Base-by-base conservation (phyloP, 345 rosid species). In the Raphanus raphanistrum region DNA sequence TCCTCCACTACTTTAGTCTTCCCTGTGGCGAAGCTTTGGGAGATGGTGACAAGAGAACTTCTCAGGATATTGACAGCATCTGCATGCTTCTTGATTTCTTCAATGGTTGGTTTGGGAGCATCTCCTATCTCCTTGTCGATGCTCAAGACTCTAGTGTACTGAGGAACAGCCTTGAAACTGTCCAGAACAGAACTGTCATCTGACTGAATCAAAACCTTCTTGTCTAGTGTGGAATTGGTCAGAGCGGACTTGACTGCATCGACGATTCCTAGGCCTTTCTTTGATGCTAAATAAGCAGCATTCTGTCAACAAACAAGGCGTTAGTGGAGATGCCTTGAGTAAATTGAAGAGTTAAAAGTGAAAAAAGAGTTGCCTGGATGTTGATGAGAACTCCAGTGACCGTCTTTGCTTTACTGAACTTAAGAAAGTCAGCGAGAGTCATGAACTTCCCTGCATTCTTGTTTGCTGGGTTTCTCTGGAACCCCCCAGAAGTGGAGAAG, bases 261-360 rank as follows among this genome's bases (percentile, higher is more conserved):
- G 57, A 94, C 85, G 5, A 92, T 55, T 78, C 83, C 92, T 5
- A 90, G 84, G 21, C 96, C 94, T 79, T 85, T 87, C 77, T 92
- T 86, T 12, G 96, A 84, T 33, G 97, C 97, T 26, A 94, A 84
- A 83, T 87, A 94, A 74, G 95, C 91, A 36, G 96, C 97, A 69
- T 92, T 87, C 98, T 94, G 89, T 78, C 12, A 36, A 35, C 13
- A 25, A 41, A 27, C 1, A 57, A 33, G 1, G 10, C n/a, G 10
- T 80, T 58, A 70, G 11, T 8, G 13, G 60, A 68, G 54, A 2
- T 60, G 10, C 3, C 8, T 43, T 60, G 43, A 17, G 69, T n/a
- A 6, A 71, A 0, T 52, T 5, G 6, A 8, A 2, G 43, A 72
- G 63, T 61, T 50, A 2, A 1, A 9, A 1, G 21, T 58, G 29